Base-by-base conservation (phyloP, 352 stramenopile species). In the Globisporangium spinosum region DNA sequence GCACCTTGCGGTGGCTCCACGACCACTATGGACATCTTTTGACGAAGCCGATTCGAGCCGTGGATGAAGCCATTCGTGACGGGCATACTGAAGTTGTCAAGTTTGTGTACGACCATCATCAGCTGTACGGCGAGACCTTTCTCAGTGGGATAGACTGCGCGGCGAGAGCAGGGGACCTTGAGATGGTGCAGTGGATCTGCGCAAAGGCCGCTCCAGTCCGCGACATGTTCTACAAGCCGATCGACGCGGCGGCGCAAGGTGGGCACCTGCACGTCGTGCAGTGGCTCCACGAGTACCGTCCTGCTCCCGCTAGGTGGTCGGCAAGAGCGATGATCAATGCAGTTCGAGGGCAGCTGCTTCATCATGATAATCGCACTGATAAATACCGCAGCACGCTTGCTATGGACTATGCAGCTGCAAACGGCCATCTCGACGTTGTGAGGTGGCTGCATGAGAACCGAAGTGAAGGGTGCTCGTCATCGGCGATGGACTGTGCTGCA, bases 111-210 rank as follows among this genome's bases (percentile, higher is more conserved):
- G n/a, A 29, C 22, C 34, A 32, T 13, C 8, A 13, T 2, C 6
- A 63, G n/a, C 2, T 3, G 10, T 23, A 22, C n/a, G 20, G 23
- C 3, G 51, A 51, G 4, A 6, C 20, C 6, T 5, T 47, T 2
- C 15, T n/a, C 13, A 17, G 20, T n/a, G 40, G 40, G 1, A 15
- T 47, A n/a, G 13, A 6, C 9, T 51, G 10, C 13, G 35, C 56
- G 25, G 32, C 23, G 0, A 20, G 35, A 29, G 25, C 2, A 2
- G 57, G 57, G 8, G 29, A 63, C 9, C 25, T 63, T 9, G 57
- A 63, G 34, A 34, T 63, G 34, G 10, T 38, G 8, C n/a, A 63
- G 38, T 63, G 57, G 57, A 35, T 63, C 1, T 49, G 22, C 4
- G 13, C 5, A 8, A 58, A 38, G 15, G 17, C 35, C 2, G 4